A percentile compares a stretch with the other conserved stretches of the same genome.
phyloP scores from a whole-genome alignment of 2,329 filamentous ascomycete genomes.

The Decorospora gaudefroyi region DNA sequence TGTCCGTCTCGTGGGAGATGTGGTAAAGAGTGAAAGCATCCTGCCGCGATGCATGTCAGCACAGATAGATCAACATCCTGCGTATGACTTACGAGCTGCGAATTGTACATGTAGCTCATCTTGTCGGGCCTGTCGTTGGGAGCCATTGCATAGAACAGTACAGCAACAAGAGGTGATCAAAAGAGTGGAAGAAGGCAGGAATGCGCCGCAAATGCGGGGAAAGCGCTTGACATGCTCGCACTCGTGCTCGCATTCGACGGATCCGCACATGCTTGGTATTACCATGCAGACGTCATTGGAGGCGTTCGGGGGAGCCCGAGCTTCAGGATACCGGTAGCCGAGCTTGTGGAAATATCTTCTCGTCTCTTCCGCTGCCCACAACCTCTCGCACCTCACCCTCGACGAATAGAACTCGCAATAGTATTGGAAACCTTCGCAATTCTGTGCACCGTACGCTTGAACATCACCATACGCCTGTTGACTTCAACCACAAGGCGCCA shows the following conservation, averaged over 20 bases:
- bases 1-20: conserved; percentile 45
- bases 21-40: conserved; percentile 52
- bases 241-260: conserved; percentile 23
- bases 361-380: too few species aligned
- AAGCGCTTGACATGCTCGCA: conserved; percentile 24
- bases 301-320: conserved; percentile 16
- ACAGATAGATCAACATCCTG: neutral
- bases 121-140: conserved; percentile 17
- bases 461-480: too few species aligned
- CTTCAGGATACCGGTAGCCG: conserved; percentile 25
- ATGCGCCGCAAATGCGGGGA: conserved; percentile 28
- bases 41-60: conserved; percentile 23
- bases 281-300: conserved; percentile 30
- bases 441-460: too few species aligned
- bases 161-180: neutral
- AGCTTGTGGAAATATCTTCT: conserved; percentile 22
- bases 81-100: conserved; percentile 47
- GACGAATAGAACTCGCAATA: too few species aligned
- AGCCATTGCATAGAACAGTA: conserved; percentile 7
- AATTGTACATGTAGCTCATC: conserved; percentile 50
- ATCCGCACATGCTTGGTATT: conserved; percentile 21
- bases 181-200: conserved; percentile 2
- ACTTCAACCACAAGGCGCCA: too few species aligned
- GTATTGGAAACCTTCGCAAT: too few species aligned
- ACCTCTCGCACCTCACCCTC: conserved; percentile 2